phyloP scores from a whole-genome alignment of 192 early-diverging fungal species.

The Backusella morwellensis region DNA sequence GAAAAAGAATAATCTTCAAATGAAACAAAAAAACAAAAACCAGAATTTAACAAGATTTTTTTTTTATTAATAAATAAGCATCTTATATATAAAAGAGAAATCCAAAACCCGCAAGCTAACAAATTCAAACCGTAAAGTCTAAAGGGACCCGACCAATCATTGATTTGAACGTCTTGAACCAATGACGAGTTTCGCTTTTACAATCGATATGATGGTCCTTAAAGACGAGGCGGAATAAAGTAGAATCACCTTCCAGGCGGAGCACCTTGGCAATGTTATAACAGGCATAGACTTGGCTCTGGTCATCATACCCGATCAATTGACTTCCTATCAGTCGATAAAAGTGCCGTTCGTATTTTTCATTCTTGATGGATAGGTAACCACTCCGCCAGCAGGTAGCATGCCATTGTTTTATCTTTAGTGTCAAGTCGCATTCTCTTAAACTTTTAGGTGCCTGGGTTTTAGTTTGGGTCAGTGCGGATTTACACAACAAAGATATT shows the following conservation, averaged over 20 bases:
- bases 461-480: neutral
- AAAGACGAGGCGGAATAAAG: slow-evolving; percentile 13
- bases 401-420: slow-evolving; percentile 32
- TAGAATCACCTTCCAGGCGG: neutral
- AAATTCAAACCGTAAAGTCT: neutral
- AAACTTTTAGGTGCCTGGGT: slow-evolving; percentile 18
- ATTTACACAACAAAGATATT: neutral
- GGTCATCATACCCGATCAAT: slow-evolving; percentile 5
- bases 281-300: slow-evolving; percentile 5
- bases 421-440: slow-evolving; percentile 19
- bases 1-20: neutral
- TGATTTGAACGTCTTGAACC: slow-evolving; percentile 10
- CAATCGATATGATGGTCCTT: slow-evolving; percentile 19
- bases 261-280: slow-evolving; percentile 18
- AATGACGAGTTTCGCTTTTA: slow-evolving; percentile 19
- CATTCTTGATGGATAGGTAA: slow-evolving; percentile 6
- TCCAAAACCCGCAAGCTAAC: neutral
- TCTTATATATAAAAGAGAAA: neutral
- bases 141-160: slow-evolving; percentile 21
- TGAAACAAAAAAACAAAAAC: neutral
- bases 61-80: neutral
- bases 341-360: slow-evolving; percentile 5
- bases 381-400: slow-evolving; percentile 24
- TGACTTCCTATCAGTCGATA: slow-evolving; percentile 23
- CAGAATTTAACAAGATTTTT: neutral